A percentile compares a stretch with the other conserved stretches of the same genome.
Conservation (phyloP, 78 protist species). For the Thecamonas trahens region DNA sequence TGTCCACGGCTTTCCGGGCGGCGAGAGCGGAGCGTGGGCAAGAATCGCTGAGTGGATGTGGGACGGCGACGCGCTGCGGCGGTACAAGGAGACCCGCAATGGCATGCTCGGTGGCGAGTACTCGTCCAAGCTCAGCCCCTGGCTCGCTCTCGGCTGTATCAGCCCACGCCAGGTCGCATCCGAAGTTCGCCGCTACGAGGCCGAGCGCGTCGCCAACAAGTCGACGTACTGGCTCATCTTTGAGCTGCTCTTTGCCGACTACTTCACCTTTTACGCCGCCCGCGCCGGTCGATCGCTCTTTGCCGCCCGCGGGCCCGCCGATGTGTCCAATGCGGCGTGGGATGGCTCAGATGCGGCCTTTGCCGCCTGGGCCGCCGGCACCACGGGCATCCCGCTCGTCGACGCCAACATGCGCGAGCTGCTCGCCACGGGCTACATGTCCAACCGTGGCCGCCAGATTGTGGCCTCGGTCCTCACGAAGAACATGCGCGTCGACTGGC, state of each 20-base stretch:
- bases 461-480: constrained; percentile 43
- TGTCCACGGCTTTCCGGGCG: constrained; percentile 14
- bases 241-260: constrained; percentile 55
- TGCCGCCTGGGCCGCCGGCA: constrained; percentile 28
- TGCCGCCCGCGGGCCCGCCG: too few species aligned
- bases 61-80: constrained; percentile 3
- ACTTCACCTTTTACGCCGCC: too few species aligned
- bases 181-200: constrained; percentile 34
- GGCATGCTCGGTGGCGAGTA: constrained; percentile 49
- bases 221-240: constrained; percentile 54
- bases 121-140: constrained; percentile 42
- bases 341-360: neutral
- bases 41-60: constrained; percentile 13
- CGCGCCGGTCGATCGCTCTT: too few species aligned
- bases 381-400: constrained; percentile 42
- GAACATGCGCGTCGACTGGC: constrained; percentile 43
- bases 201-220: constrained; percentile 26
- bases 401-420: constrained; percentile 63
- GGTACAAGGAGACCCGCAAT: constrained; percentile 46
- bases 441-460: constrained; percentile 52
- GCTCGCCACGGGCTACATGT: constrained; percentile 29
- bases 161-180: constrained; percentile 10
- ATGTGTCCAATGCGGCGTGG: too few species aligned
- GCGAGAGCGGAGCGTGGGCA: constrained; percentile 33
- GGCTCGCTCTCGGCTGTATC: constrained; percentile 58